Evolutionary conservation across 805 yeast species (phyloP), one percentile per base, ranked within the genome.

Genomic region (Saccharomyces mikatae): DNA sequence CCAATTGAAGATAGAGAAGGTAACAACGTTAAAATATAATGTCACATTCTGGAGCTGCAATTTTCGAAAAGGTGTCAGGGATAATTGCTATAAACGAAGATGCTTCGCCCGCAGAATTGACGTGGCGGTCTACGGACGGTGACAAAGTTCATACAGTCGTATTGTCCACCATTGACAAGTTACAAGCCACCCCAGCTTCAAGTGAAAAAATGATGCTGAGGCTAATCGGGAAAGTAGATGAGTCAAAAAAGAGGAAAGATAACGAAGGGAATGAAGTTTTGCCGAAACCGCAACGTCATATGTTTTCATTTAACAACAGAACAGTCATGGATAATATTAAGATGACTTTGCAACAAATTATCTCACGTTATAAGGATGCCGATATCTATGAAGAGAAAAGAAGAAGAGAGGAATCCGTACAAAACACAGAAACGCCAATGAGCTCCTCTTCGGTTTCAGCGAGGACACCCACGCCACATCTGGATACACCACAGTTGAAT

Each of bases 321-420:
- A 80, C 81, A 21, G 85, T 87, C 6, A 86, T 90, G 89, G 89
- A 86, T 58, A 80, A 78, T 57, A 82, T 84, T 56, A 88, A 86
- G 63, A 80, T 78, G 36, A 76, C 86, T 0, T 70, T 87, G 11
- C 89, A 86, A 60, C 83, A 83, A 51, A 82, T 83, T 36, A 81
- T 85, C 13, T 84, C 89, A 0, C 73, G 92, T 58, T 81, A 79
- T 64, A 81, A 80, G 61, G 79, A 86, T 6, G 76, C 63, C 76
- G 57, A 66, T 41, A 71, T 78, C 11, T 72, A 74, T 49, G 80
- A 79, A 52, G 72, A 66, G 36, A 68, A 69, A 47, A 63, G 67
- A 47, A 62, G 61, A 31, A 60, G 59, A 41, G 65, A 64, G 29
- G 61, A 60, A 24, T 22, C 53, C 4, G 29, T 56, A 4, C 51